phyloP scores from a whole-genome alignment of 768 basidiomycete genomes.

The Pholiota microspora region DNA sequence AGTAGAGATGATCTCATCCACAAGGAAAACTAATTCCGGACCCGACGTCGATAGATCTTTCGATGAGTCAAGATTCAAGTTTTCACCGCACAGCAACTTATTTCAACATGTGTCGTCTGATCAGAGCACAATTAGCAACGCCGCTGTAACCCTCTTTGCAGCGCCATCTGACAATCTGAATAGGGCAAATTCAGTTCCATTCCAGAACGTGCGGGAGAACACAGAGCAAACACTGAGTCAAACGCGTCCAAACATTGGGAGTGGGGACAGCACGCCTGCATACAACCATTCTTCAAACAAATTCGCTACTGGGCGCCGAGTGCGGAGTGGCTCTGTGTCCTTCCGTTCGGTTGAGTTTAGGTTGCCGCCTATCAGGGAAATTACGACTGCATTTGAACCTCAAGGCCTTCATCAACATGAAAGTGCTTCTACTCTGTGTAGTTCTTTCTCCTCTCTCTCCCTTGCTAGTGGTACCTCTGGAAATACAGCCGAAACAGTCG shows the following conservation, averaged over 20 bases:
- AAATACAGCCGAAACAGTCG: background rate
- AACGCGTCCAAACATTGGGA: background rate
- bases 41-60: background rate
- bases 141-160: too few relatives aligned
- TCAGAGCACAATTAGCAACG: too few relatives aligned
- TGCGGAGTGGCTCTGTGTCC: background rate
- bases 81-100: background rate
- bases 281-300: too few relatives aligned
- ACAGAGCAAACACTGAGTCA: background rate
- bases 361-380: background rate
- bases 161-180: too few relatives aligned
- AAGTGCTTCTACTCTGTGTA: background rate
- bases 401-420: background rate
- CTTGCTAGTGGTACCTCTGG: background rate
- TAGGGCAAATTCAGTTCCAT: too few relatives aligned
- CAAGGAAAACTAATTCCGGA: too few relatives aligned
- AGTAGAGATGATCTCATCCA: too few relatives aligned
- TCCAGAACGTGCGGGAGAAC: background rate
- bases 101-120: too few relatives aligned
- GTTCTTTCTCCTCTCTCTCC: background rate
- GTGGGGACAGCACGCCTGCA: too few relatives aligned
- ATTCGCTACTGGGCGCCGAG: background rate
- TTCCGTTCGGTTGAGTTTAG: background rate
- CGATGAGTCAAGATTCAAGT: background rate
- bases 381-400: background rate